A percentile compares a stretch with the other conserved stretches of the same genome.
Evolutionary conservation across 2,329 filamentous ascomycete genomes (phyloP).

Genomic region (Trichophyton benhamiae): DNA sequence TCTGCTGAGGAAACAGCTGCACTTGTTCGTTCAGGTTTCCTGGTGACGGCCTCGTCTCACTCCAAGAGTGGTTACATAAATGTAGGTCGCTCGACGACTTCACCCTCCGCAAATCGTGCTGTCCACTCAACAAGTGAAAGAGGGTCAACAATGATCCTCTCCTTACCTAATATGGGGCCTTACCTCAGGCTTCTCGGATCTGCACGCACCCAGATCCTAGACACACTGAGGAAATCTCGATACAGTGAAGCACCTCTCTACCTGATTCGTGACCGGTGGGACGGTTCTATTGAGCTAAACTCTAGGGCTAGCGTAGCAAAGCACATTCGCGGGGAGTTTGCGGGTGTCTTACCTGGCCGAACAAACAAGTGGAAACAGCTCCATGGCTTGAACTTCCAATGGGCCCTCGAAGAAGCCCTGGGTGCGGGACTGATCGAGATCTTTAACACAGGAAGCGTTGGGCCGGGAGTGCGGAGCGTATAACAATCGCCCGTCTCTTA

Average conservation of each 20-base stretch:
- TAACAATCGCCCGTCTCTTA: constrained; percentile 12
- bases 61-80: constrained; percentile 30
- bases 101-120: neutral
- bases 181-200: constrained; percentile 46
- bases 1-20: constrained; percentile 36
- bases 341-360: constrained; percentile 43
- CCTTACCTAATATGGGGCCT: constrained; percentile 47
- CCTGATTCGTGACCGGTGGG: constrained; percentile 48
- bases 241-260: constrained; percentile 43
- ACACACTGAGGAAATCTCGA: constrained; percentile 40
- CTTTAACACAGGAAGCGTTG: constrained; percentile 53
- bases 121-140: constrained; percentile 12
- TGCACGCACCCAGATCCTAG: constrained; percentile 43
- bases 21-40: constrained; percentile 43
- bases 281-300: constrained; percentile 43
- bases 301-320: constrained; percentile 38
- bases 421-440: constrained; percentile 49
- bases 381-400: constrained; percentile 48
- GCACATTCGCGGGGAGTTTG: constrained; percentile 44
- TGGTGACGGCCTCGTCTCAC: constrained; percentile 38
- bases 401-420: constrained; percentile 49
- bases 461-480: constrained; percentile 38
- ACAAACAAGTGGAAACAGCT: constrained; percentile 54
- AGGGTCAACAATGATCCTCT: constrained; percentile 37
- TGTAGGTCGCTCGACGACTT: constrained; percentile 29